phyloP scores from a whole-genome alignment of 1,139 yeast genomes.

The Yamadazyma mexicana region DNA sequence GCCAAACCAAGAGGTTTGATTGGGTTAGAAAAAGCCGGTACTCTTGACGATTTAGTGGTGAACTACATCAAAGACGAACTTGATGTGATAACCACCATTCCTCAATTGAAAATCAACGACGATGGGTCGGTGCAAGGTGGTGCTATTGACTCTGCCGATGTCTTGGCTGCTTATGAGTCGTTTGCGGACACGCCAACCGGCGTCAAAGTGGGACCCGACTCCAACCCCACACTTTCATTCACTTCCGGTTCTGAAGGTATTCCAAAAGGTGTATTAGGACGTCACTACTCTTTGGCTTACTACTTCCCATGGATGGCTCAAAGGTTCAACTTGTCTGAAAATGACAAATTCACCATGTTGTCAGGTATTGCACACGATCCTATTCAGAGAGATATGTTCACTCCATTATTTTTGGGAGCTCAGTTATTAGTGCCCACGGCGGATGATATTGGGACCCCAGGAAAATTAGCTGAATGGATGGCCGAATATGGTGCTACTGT shows the following conservation, averaged over 20 bases:
- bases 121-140: conserved; percentile 79
- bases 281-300: conserved; percentile 94
- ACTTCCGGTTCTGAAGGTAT: conserved; percentile 99
- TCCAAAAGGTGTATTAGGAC: conserved; percentile 97
- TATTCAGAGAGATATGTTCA: conserved; percentile 97
- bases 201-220: conserved; percentile 95
- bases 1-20: conserved; percentile 91
- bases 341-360: conserved; percentile 93
- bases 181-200: conserved; percentile 66
- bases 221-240: conserved; percentile 93
- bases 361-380: conserved; percentile 99
- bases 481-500: conserved; percentile 86
- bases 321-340: conserved; percentile 70
- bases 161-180: conserved; percentile 47
- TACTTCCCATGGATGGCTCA: conserved; percentile 99
- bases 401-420: conserved; percentile 96
- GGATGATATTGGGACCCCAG: conserved; percentile 98
- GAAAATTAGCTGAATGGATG: conserved; percentile 97
- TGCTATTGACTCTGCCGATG: conserved; percentile 38
- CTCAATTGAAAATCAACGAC: conserved; percentile 72
- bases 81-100: conserved; percentile 69
- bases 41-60: conserved; percentile 70
- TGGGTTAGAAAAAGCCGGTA: conserved; percentile 88
- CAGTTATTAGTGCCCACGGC: conserved; percentile 89
- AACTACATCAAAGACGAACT: conserved; percentile 73